These are phyloP conservation scores for Nannizziopsis arthrosporioides DNA, from an alignment of 2,329 filamentous ascomycete genomes.

Conservation along the genomic window DNA sequence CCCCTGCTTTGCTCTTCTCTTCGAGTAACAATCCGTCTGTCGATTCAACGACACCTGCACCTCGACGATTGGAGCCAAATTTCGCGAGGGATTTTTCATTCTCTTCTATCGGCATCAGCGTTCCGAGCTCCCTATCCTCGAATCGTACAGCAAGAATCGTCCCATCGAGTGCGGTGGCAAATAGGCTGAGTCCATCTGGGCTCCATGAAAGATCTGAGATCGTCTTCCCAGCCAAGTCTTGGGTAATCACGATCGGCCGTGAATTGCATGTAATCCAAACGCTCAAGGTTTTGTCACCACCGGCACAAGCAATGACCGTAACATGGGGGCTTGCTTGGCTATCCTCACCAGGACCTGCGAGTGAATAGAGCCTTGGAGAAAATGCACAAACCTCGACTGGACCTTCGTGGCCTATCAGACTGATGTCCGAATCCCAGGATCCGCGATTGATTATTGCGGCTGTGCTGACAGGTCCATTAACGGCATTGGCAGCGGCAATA, in stretches of 20 bases:
- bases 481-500: constrained; percentile 91
- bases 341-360: constrained; percentile 48
- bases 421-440: constrained; percentile 92
- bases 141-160: constrained; percentile 74
- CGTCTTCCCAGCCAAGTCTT: constrained; percentile 79
- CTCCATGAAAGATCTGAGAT: constrained; percentile 93
- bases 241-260: constrained; percentile 75
- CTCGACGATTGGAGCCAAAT: constrained; percentile 77
- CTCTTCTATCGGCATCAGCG: constrained; percentile 71
- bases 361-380: constrained; percentile 76
- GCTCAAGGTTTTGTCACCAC: constrained; percentile 89
- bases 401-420: constrained; percentile 90
- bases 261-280: constrained; percentile 98
- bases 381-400: constrained; percentile 97
- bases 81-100: constrained; percentile 90
- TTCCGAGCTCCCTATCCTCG: constrained; percentile 76
- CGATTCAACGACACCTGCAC: constrained; percentile 82
- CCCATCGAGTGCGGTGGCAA: constrained; percentile 77
- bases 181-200: constrained; percentile 78
- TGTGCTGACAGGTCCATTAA: constrained; percentile 93
- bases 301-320: constrained; percentile 91
- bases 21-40: constrained; percentile 79
- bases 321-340: constrained; percentile 45
- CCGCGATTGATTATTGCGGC: constrained; percentile 91
- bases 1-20: constrained; percentile 81